Base-by-base conservation (phyloP, 1,139 yeast species). In the Geotrichum carabidarum region DNA sequence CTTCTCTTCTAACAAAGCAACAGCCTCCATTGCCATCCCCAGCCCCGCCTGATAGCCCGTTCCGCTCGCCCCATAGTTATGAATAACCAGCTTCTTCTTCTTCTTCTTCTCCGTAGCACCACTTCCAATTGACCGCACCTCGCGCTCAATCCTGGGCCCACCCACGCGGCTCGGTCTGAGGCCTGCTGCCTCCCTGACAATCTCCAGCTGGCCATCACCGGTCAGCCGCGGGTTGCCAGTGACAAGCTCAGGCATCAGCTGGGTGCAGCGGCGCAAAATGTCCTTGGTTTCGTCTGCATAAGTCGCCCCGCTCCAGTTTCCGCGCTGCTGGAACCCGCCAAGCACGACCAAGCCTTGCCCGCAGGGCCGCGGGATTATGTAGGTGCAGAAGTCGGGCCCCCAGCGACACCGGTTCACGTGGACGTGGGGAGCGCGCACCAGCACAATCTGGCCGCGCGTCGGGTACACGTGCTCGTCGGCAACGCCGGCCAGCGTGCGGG, bases 51-150 rank as follows among this genome's bases (percentile, higher is more conserved):
- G 91, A 69, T 80, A 85, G 1, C 94, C 94, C 55, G 84, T 80
- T 0, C 94, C 94, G 44, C 83, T 77, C 8, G 90, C 88, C 34
- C 94, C 94, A 64, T 84, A 84, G 67, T 84, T 83, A 64, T 84
- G 90, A 14, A 84, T 71, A 18, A 81, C 60, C 1, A 72, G 56
- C 49, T 59, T 73, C 15, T 73, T 75, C 34, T 67, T 68, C 27
- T 22, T 22, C 27, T 22, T 22, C 27, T 5, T 22, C 27, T 22
- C 5, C 27, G 4, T 5, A 22, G 27, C 27, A 22, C 27, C 27
- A 0, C 53, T 36, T 12, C 74, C 62, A 1, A 55, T 57, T 59
- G 80, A 82, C 43, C 68, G 67, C 64, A 83, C 89, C 60, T 81
- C 82, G 41, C 68, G 67, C 64, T 83, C 90, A 46, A 85, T 78